A percentile compares a stretch with the other conserved stretches of the same genome.
Evolutionary conservation across 768 basidiomycete species (phyloP).

Genomic region (Trametes gibbosa): DNA sequence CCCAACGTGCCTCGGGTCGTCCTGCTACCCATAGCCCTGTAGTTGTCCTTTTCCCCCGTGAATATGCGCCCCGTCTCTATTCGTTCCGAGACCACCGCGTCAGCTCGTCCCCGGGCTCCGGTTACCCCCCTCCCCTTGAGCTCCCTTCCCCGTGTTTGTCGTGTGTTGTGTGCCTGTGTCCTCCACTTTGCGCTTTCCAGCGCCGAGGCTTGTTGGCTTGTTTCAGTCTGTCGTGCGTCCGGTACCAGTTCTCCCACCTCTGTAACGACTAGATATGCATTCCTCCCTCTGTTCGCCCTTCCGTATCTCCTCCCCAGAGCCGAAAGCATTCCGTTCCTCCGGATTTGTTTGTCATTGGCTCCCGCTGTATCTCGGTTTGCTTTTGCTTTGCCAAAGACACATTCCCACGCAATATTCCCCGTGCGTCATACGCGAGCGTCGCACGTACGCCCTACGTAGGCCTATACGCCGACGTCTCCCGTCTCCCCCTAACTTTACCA

Average conservation of each 20-base stretch:
- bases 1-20: not conserved
- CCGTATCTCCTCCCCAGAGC: too few relatives aligned
- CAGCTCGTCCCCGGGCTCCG: not conserved
- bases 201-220: constrained; percentile 2
- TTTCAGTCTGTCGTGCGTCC: constrained; percentile 1
- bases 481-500: too few relatives aligned
- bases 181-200: too few relatives aligned
- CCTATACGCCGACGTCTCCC: too few relatives aligned
- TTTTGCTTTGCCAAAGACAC: constrained; percentile 11
- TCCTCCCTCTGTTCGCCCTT: constrained; percentile 18
- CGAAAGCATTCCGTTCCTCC: constrained; percentile 25
- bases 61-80: constrained; percentile 4
- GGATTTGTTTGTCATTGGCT: constrained; percentile 4
- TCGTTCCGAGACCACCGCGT: constrained; percentile 10
- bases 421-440: not conserved
- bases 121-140: not conserved
- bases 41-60: not conserved
- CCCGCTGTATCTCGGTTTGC: too few relatives aligned
- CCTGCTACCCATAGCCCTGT: not conserved
- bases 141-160: constrained; percentile 10
- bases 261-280: constrained; percentile 79
- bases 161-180: constrained; percentile 5
- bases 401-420: not conserved
- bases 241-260: constrained; percentile 12
- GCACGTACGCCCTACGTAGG: not conserved